Evolutionary conservation across 2,329 filamentous ascomycete species (phyloP), one percentile per base, ranked within the genome.

Genomic region (Cladosporium oxysporum): DNA sequence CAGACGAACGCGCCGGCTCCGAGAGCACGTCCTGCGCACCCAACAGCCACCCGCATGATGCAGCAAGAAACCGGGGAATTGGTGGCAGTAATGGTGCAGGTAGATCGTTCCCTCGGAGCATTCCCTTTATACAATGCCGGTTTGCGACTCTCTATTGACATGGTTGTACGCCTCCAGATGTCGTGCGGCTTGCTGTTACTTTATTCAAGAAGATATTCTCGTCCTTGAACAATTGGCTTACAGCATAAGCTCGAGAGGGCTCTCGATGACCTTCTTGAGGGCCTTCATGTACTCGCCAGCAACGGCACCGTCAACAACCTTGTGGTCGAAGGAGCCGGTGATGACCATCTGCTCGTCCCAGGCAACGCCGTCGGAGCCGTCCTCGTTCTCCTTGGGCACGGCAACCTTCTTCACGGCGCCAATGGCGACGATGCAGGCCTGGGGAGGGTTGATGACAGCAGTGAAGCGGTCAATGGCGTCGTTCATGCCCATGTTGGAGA

Each of bases 401-500:
- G 96, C 92, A 64, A 98, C 94, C 90, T 98, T 98, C 83, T 91
- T 91, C 74, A 92, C 93, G 71, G 93, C 96, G 75, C 96, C 95
- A 67, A 99, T 91, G 64, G 95, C 94, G 70, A 99, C 86, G 79
- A 99, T 99, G 77, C 89, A 91, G 64, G 95, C 91, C 84, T 99
- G 96, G 63, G 95, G 95, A 71, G 96, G 95, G 88, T 99, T 99
- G 87, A 99, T 97, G 77, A 99, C 91, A 72, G 95, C 95, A 62
- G 95, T 98, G 84, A 99, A 99, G 79, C 93, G 88, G 83, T 98
- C 93, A 69, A 99, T 90, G 60, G 95, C 94, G 58, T 89, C 78
- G 87, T 99, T 99, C 95, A 99, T 99, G 81, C 95, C 95, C 95
- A 99, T 96, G 88, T 99, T 99, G 83, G 92, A 96, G 83, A 99